A percentile compares a stretch with the other conserved stretches of the same genome.
These are phyloP conservation scores for Dioscorea cayenensis DNA, from an alignment of 116 monocot genomes.

Conservation along the genomic window DNA sequence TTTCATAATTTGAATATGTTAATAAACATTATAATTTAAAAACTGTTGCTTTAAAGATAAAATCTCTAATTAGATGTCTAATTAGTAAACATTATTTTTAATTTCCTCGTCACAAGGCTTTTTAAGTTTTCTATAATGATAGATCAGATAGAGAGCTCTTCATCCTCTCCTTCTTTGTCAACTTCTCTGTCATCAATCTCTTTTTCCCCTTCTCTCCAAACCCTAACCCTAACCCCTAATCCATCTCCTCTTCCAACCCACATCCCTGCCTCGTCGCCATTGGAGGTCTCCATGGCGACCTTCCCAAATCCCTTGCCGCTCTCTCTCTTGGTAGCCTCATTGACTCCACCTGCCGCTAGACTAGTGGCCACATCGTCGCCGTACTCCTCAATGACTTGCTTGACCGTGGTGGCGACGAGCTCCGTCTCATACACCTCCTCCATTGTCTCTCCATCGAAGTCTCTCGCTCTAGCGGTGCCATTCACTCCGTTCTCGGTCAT, in stretches of 20 bases:
- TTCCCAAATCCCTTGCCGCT: slow-evolving; percentile 48
- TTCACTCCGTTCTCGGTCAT: slow-evolving; percentile 59
- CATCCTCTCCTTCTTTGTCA: slow-evolving; percentile 41
- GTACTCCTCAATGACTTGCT: slow-evolving; percentile 88
- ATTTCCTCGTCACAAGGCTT: too few relatives aligned
- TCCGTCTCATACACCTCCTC: slow-evolving; percentile 75
- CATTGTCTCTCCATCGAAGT: slow-evolving; percentile 55
- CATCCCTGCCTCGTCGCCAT: slow-evolving; percentile 67
- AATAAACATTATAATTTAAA: too few relatives aligned
- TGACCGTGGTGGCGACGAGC: slow-evolving; percentile 84
- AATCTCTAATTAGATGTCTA: too few relatives aligned
- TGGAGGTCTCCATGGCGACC: slow-evolving; percentile 94
- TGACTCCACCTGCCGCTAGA: too few relatives aligned
- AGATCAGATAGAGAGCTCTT: too few relatives aligned
- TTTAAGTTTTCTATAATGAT: too few relatives aligned
- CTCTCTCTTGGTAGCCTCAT: too few relatives aligned
- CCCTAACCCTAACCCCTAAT: slow-evolving; percentile 1
- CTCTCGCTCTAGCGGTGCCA: slow-evolving; percentile 30
- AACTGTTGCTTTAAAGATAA: too few relatives aligned
- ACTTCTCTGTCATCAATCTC: slow-evolving; percentile 76
- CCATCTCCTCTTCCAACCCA: slow-evolving; percentile 16
- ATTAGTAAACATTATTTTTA: too few relatives aligned
- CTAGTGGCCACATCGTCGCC: slow-evolving; percentile 49
- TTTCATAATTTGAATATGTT: too few relatives aligned
- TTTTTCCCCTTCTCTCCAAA: slow-evolving; percentile 44